Evolutionary conservation across 192 early-diverging fungal species (phyloP).

Genomic region (Coemansia sp.): DNA sequence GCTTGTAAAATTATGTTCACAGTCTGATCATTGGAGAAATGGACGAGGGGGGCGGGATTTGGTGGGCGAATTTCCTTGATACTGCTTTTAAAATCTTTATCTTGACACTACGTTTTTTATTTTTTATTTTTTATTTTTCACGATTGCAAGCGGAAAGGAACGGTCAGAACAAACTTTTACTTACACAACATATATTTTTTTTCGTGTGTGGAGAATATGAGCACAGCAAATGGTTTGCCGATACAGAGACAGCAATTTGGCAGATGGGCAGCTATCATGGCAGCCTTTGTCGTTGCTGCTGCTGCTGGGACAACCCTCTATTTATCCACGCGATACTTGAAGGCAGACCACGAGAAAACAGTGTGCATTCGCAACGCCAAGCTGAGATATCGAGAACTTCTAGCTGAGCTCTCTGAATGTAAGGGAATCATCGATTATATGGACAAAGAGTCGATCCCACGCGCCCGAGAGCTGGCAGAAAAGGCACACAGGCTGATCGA

Average conservation of each 20-base stretch:
- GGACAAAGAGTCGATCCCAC: conserved; percentile 21
- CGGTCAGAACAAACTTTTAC: not conserved
- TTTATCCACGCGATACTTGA: conserved; percentile 20
- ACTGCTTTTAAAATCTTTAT: too few species aligned
- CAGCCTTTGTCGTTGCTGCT: conserved; percentile 12
- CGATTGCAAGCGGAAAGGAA: too few species aligned
- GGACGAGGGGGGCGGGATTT: too few species aligned
- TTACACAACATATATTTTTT: not conserved
- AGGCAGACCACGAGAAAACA: conserved; percentile 25
- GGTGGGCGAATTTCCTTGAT: too few species aligned
- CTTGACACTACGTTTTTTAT: too few species aligned
- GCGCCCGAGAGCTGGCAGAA: conserved; percentile 15
- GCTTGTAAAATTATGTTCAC: too few species aligned
- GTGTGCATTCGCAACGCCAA: conserved; percentile 30
- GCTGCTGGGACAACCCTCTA: conserved; percentile 26
- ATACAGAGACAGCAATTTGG: not conserved
- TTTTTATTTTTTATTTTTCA: not conserved
- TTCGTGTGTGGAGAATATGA: not conserved
- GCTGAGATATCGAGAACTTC: conserved; percentile 23
- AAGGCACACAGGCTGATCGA: conserved; percentile 1
- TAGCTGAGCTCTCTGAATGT: conserved; percentile 40
- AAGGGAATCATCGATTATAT: conserved; percentile 35
- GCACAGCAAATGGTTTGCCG: not conserved
- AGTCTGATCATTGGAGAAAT: too few species aligned
- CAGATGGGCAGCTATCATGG: conserved; percentile 12